Conservation (phyloP, 179 eudicot species). For the Silene coronaria region DNA sequence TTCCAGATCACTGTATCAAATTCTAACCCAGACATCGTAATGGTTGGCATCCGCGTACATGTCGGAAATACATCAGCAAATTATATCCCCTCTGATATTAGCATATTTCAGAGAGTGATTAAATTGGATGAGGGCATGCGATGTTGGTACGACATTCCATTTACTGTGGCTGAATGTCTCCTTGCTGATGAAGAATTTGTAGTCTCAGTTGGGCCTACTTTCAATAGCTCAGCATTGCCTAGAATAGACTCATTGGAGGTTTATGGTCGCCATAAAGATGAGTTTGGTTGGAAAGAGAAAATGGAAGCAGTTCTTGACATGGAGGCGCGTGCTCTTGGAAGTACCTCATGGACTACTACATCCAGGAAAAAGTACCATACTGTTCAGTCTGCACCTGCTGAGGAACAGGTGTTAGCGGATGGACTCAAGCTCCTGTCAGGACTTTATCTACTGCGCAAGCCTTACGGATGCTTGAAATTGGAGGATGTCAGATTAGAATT, state of each 20-base stretch:
- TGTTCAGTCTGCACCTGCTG: constrained; percentile 60
- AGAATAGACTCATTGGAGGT: constrained; percentile 91
- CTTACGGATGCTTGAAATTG: constrained; percentile 43
- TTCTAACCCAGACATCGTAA: constrained; percentile 91
- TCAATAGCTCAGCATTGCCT: constrained; percentile 70
- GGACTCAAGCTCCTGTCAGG: constrained; percentile 84
- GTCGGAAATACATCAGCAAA: constrained; percentile 89
- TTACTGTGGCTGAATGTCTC: constrained; percentile 95
- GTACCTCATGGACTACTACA: constrained; percentile 54
- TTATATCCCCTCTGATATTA: constrained; percentile 82
- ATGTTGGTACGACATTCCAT: constrained; percentile 98
- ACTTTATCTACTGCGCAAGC: constrained; percentile 54
- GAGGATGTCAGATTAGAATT: constrained; percentile 58
- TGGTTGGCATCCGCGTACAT: constrained; percentile 94
- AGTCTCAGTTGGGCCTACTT: constrained; percentile 70
- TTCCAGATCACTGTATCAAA: constrained; percentile 74
- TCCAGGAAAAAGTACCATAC: constrained; percentile 59
- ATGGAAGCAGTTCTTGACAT: constrained; percentile 93
- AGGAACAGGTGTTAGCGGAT: constrained; percentile 91
- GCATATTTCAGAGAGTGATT: constrained; percentile 83
- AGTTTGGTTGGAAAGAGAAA: constrained; percentile 99
- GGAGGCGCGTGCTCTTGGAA: constrained; percentile 88
- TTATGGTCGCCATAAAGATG: constrained; percentile 98
- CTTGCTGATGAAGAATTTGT: constrained; percentile 94
- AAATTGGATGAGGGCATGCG: constrained; percentile 97